These are phyloP conservation scores for Albugo candida DNA, from an alignment of 352 stramenopile species.

Conservation along the genomic window DNA sequence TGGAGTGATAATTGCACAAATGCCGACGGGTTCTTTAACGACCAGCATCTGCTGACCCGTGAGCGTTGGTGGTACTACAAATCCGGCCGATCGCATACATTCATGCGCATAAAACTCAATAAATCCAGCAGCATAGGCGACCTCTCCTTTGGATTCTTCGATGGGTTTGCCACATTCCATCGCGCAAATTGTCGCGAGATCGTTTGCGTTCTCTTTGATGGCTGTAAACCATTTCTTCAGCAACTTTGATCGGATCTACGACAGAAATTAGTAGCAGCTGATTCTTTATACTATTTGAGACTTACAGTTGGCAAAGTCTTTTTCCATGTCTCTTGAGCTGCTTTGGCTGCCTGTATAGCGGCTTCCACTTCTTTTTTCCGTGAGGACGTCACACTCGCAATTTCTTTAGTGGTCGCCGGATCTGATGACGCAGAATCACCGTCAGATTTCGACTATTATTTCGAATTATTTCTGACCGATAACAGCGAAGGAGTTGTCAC, in stretches of 20 bases:
- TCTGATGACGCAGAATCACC: conserved; percentile 12
- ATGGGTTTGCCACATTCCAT: conserved; percentile 95
- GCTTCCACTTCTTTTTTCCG: conserved; percentile 34
- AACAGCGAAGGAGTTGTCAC: conserved; percentile 31
- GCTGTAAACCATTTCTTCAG: conserved; percentile 68
- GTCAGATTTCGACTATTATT: neutral
- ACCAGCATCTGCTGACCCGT: conserved; percentile 49
- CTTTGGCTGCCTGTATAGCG: conserved; percentile 43
- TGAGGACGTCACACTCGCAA: conserved; percentile 57
- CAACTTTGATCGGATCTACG: conserved; percentile 26
- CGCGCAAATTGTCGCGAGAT: conserved; percentile 87
- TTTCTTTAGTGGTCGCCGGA: conserved; percentile 52
- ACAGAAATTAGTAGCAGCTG: neutral
- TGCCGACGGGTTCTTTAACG: conserved; percentile 85
- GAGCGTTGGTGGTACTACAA: conserved; percentile 39
- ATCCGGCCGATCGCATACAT: conserved; percentile 73
- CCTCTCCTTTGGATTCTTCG: conserved; percentile 84
- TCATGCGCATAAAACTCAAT: conserved; percentile 95
- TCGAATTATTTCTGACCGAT: conserved; percentile 16
- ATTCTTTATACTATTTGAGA: neutral
- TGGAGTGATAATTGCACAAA: conserved; percentile 88
- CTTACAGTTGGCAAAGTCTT: conserved; percentile 37
- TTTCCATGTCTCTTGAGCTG: conserved; percentile 49
- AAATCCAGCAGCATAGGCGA: conserved; percentile 87
- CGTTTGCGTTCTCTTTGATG: conserved; percentile 45